Evolutionary conservation across 2,329 filamentous ascomycete genomes (phyloP), one percentile per base, ranked within the genome.

Genomic region (Lecanicillium sp.): DNA sequence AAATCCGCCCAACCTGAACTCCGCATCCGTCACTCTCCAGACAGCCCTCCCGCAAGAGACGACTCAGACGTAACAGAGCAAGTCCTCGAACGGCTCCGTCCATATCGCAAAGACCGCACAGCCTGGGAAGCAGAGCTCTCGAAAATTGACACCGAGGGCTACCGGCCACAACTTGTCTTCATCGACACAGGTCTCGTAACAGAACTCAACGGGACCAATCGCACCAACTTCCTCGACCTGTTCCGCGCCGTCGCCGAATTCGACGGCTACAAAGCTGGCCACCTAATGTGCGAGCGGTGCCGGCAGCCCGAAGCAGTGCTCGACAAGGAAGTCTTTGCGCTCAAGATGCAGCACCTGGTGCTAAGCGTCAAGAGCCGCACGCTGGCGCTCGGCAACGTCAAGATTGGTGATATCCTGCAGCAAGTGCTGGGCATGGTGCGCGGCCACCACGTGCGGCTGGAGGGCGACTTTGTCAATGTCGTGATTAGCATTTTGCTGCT

Each of bases 401-500:
- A 89, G 64, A 95, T 98, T 45, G 92, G 92, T 9, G 92, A 98
- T 51, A 88, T 98, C 15, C 63, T 98, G 20, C 88, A 92, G 53
- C 77, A 94, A 50, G 92, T 96, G 0, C 68, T 98, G 32, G 73
- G 73, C 43, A 95, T 98, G 88, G 92, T 98, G 20, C 78, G 92
- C 40, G 68, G 71, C 9, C 92, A 98, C 57, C 92, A 98, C 55
- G 92, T 98, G 4, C 75, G 92, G 8, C 74, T 98, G 36, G 92
- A 98, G 60, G 92, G 92, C 8, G 92, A 98, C 58, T 98, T 96
- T 56, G 88, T 98, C 56, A 98, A 98, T 55, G 92, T 98, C 4
- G 90, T 98, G 20, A 83, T 98, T 42, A 94, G 87, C 43, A 95
- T 96, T 38, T 66, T 98, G 25, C 71, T 98, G 3, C 71, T 98